Base-by-base conservation (phyloP, 768 basidiomycete species). In the Pleurotus ostreatus region DNA sequence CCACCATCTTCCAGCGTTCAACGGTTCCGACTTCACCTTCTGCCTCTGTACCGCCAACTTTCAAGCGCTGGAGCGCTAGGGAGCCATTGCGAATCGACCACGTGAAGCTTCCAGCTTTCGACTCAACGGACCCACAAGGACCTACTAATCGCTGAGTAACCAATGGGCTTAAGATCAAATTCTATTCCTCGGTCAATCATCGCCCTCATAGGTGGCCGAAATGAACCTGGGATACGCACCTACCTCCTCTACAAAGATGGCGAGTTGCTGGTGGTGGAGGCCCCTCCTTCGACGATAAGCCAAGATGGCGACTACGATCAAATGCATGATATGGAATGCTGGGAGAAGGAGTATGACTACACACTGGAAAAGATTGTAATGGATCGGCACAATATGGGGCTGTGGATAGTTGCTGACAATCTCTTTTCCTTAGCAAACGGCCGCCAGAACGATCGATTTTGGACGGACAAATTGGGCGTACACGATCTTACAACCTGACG, bases 381-480 rank as follows among this genome's bases (percentile, higher is more conserved):
- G 18, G 46, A 25, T 18, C 22, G 41, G 41, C n/a, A 4, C n/a
- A 37, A 16, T 53, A 20, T 13, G 39, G 34, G 12, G 39, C 22
- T 23, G 41, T 38, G 37, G 15, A 9, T 11, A 8, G 11, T 13
- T 40, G 39, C 51, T 53, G 18, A 53, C 8, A 12, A 16, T 15
- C 11, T 20, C 13, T 37, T 5, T 53, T 11, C 3, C 18, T 40
- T 39, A 71, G 69, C 66, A 73, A 63, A 60, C 62, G 6, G 60
- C 70, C 4, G 58, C 73, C 2, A 58, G 63, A 20, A 62, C 58
- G 15, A 63, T 73, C 15, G 69, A 70, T 9, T 73, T 76, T 47
- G 68, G 66, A 3, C 61, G 61, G 55, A 66, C 66, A 12, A 76
- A 73, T 51, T 75, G 72, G 71, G 70, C 64, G 2, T 74, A 73